These are phyloP conservation scores for Penicillium palitans DNA, from an alignment of 2,329 filamentous ascomycete species.

Conservation along the genomic window DNA sequence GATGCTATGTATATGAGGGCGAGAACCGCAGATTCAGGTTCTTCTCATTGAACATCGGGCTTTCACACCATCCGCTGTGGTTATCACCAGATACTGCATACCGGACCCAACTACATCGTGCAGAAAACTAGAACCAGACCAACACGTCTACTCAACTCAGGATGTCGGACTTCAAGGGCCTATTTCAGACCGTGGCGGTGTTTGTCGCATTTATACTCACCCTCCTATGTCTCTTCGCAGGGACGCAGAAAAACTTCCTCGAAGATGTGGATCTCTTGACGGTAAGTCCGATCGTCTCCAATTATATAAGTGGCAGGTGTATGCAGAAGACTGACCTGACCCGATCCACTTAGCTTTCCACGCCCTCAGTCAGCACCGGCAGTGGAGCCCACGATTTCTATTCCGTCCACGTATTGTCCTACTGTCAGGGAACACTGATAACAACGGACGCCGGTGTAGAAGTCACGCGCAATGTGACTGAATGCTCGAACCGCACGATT, in stretches of 20 bases:
- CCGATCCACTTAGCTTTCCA: constrained; percentile 38
- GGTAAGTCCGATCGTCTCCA: constrained; percentile 37
- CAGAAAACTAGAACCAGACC: not conserved
- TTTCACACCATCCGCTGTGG: not conserved
- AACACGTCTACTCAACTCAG: not conserved
- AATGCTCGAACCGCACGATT: constrained; percentile 55
- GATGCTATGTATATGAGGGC: constrained; percentile 16
- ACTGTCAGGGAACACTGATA: constrained; percentile 53
- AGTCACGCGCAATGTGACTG: constrained; percentile 50
- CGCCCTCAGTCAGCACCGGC: constrained; percentile 42
- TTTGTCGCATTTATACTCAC: constrained; percentile 58
- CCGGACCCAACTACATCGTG: not conserved
- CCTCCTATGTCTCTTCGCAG: constrained; percentile 63
- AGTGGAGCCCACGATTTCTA: constrained; percentile 63
- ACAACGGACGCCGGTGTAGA: constrained; percentile 43
- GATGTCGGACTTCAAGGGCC: constrained; percentile 20
- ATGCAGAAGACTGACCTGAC: constrained; percentile 32
- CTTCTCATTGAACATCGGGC: not conserved
- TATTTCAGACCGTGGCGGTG: constrained; percentile 54
- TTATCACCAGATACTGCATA: not conserved
- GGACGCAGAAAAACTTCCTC: constrained; percentile 57
- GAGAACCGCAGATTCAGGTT: constrained; percentile 2
- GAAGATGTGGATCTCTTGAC: constrained; percentile 59
- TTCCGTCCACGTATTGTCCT: constrained; percentile 60
- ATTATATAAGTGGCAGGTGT: not conserved